Base-by-base conservation (phyloP, 257 asterid species). In the Ilex asprella region DNA sequence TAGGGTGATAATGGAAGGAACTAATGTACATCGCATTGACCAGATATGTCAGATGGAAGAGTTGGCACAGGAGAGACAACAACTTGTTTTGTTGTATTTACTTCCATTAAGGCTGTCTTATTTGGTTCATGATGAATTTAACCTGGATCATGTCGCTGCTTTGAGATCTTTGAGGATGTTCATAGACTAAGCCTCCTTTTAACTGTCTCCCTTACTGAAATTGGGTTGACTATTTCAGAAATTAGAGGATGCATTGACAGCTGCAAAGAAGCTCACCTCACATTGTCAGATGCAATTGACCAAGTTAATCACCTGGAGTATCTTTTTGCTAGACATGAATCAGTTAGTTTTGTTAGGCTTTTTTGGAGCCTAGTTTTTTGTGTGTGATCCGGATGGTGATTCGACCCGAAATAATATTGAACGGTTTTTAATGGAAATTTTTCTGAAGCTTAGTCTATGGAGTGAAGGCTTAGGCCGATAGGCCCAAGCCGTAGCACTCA, bases 21-120 rank as follows among this genome's bases (percentile, higher is more conserved):
- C 46, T 67, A 52, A 72, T 50, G 31, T 57, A 59, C 31, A 39
- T 16, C 66, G 67, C 61, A 32, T 61, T 74, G 59, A 62, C 73
- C 87, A 87, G 97, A 73, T 81, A 62, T 68, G 89, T 66, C 75
- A 47, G 56, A 77, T 90, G 74, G 87, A 82, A 68, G 84, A 79
- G 66, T 65, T 68, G 72, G 79, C 80, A 9, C 65, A 83, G 41
- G 86, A 83, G 59, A 82, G 83, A 70, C 76, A 76, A 31, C 78
- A 72, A 55, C 30, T 59, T 30, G 70, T 82, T 66, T 73, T 88
- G 56, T 69, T 60, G 59, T 64, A 44, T 67, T 68, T 39, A 31
- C 61, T 61, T 47, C 64, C 41, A 3, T 4, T 8, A 0, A 35
- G 5, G 41, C 8, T 35, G 8, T 8, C 41, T 35, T 35, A 35